Evolutionary conservation across 768 basidiomycete species (phyloP), one percentile per base, ranked within the genome.

Genomic region (Pholiota microspora): DNA sequence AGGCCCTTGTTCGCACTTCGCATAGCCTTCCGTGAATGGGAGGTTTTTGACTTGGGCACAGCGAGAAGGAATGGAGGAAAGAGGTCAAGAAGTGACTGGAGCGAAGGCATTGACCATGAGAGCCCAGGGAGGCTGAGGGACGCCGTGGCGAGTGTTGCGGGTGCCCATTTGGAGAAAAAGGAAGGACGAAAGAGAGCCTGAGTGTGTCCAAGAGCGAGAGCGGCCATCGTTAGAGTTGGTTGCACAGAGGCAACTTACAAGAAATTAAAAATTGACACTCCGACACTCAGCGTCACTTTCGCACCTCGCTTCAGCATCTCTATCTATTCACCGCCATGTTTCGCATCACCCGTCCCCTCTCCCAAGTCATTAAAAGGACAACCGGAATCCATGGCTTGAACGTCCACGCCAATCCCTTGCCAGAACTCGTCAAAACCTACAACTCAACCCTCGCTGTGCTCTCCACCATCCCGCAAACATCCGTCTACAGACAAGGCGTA

Each of bases 1-100:
- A 97, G 73, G 1, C 94, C 94, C 71, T 98, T 98, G 71, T 94
- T 94, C 13, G 94, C 89, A 58, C 85, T 85, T 36, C 95, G 81
- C 94, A 96, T 96, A n/a, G 88, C 81, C 71, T 98, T 98, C 49
- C 91, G 80, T 18, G 92, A 94, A 72, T 98, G 94, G 0, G 94
- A 94, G 9, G 85, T 81, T 73, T 95, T 95, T 69, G 88, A 89
- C 74, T 98, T 98, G 23, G 96, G 96, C 1, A 96, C 96, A 23
- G 94, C 94, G 38, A 94, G 82, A 16, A 98, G 75, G 68, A 95
- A 85, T 0, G 94, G 80, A 10, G 95, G 95, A 57, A 98, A 80
- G 40, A 97, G 81, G 58, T 95, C 91, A 35, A 78, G 70, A 25
- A 80, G 62, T 13, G 77, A 77, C 42, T 71, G 70, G 16, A 77